Base-by-base conservation (phyloP, 169 alveolate species). In the Plasmodium cynomolgi region DNA sequence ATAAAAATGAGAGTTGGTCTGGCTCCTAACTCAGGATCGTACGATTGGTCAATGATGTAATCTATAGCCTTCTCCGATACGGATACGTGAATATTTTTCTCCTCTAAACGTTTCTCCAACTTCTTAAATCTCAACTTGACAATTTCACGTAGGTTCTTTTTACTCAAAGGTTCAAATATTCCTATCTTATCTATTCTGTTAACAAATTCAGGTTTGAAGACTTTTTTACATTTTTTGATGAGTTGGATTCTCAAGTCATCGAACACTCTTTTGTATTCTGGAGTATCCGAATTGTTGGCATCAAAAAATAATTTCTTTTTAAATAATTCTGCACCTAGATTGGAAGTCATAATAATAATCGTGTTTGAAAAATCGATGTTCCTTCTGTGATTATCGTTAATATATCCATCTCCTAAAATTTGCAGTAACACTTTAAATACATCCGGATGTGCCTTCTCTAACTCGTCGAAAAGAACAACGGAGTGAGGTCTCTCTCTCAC, bases 101-200 rank as follows among this genome's bases (percentile, higher is more conserved):
- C 84, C 73, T 91, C 95, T 47, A 91, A 81, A 29, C 95, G 83
- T 82, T 91, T 91, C 74, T 91, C 95, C 56, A 91, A 81, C 37
- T 91, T 91, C 56, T 91, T 29, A 81, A 91, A 91, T 81, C 95
- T 68, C 37, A 96, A 75, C 47, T 54, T 82, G 41, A 96, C 96
- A n/a, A 96, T 96, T 92, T 96, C 75, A 79, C 77, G 88, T 50
- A 91, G 34, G 41, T 91, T 91, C 26, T 91, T 82, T 11, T 91
- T 91, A 37, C 54, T 91, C 44, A 96, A 88, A 50, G 96, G 95
- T 33, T 92, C 93, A 58, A 95, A 96, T 9, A 91, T 91, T 34
- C 95, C 93, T 31, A 97, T 95, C 82, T 96, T 97, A 73, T 97
- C 98, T 20, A 97, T 91, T 72, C 98, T 95, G 93, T 97, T 97